These are phyloP conservation scores for Mycena filopes DNA, from an alignment of 768 basidiomycete genomes.

Conservation along the genomic window DNA sequence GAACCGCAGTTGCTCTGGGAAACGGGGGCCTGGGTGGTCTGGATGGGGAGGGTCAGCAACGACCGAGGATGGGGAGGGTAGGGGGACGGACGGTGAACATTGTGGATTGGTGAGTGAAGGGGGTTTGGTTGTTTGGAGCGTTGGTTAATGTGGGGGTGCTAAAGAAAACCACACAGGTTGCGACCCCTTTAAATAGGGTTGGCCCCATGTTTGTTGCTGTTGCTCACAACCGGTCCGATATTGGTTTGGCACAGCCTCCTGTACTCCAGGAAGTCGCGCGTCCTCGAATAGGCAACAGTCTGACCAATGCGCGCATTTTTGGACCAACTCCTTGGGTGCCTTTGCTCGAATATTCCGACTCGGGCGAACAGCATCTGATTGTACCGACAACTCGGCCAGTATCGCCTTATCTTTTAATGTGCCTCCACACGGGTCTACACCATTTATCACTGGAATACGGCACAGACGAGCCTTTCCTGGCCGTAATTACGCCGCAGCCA, in stretches of 20 bases:
- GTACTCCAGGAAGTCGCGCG: too few species aligned
- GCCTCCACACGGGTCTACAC: constrained; percentile 7
- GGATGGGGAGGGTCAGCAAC: constrained; percentile 7
- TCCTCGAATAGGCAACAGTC: too few species aligned
- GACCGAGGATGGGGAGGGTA: constrained; percentile 2
- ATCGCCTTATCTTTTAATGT: constrained; percentile 9
- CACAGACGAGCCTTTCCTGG: neutral
- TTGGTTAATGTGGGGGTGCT: constrained; percentile 25
- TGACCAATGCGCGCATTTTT: too few species aligned
- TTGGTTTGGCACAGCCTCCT: too few species aligned
- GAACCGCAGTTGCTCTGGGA: constrained; percentile 60
- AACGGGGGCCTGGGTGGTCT: constrained; percentile 52
- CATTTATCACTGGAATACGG: neutral
- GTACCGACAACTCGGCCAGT: constrained; percentile 14
- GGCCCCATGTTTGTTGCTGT: constrained; percentile 8
- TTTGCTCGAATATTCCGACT: too few species aligned
- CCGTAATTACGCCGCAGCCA: neutral
- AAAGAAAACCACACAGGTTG: constrained; percentile 1
- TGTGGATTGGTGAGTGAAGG: constrained; percentile 27
- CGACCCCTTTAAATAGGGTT: constrained; percentile 4
- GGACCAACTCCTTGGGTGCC: too few species aligned
- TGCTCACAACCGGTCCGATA: too few species aligned
- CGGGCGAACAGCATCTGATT: neutral
- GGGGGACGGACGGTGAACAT: constrained; percentile 54
- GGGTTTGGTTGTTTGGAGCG: constrained; percentile 21